Evolutionary conservation across 139 green algal genomes (phyloP), one percentile per base, ranked within the genome.

Genomic region (Coccomyxa sp.): DNA sequence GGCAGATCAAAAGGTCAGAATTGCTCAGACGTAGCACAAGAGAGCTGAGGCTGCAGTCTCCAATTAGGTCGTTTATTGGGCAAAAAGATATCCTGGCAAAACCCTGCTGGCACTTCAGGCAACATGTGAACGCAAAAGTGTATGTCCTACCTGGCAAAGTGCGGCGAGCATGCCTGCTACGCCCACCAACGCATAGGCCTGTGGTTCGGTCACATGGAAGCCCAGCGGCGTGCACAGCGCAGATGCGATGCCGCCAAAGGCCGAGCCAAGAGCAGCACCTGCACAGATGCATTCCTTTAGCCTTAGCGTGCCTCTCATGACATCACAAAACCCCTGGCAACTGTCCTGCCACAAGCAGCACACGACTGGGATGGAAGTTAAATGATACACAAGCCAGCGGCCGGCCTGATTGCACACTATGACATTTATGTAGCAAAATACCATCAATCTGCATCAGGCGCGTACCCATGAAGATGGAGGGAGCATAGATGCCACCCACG

Each of bases 401-500:
- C n/a, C n/a, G n/a, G n/a, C n/a, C n/a, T n/a, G n/a, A n/a, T n/a
- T n/a, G n/a, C n/a, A n/a, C n/a, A n/a, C n/a, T n/a, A n/a, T n/a
- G n/a, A n/a, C n/a, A n/a, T n/a, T n/a, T n/a, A n/a, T n/a, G n/a
- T n/a, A n/a, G n/a, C n/a, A n/a, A n/a, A n/a, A n/a, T n/a, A n/a
- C n/a, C n/a, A n/a, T n/a, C n/a, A n/a, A n/a, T n/a, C n/a, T n/a
- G n/a, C n/a, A n/a, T n/a, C n/a, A n/a, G n/a, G n/a, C 14, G 64
- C 27, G 89, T 87, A 44, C 94, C 96, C 40, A 98, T 94, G 83
- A 99, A 98, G 41, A 99, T 93, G 8, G 91, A 96, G 6, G 95
- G 95, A 31, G 95, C 95, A 79, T 98, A 99, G 16, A 98, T 83
- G 18, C 95, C 95, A 7, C 95, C 95, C 68, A 98, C 92, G 18